These are phyloP conservation scores for Debaryomyces castellii DNA, from an alignment of 805 yeast genomes.

Conservation along the genomic window DNA sequence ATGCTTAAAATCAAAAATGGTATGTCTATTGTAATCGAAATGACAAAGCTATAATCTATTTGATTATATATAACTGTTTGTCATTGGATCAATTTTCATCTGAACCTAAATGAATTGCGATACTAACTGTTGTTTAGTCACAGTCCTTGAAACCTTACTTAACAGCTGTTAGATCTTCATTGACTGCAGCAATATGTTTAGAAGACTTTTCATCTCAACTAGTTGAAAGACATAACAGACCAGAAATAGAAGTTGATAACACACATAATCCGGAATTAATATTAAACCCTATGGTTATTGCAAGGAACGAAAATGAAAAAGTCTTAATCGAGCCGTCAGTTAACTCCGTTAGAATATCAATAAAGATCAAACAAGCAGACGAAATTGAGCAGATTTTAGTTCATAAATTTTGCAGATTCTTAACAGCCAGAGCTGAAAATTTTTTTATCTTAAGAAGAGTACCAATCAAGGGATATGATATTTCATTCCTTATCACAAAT, in stretches of 20 bases:
- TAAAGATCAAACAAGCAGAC: constrained; percentile 95
- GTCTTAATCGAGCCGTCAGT: constrained; percentile 92
- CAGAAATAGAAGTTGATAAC: constrained; percentile 88
- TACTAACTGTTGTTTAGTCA: constrained; percentile 50
- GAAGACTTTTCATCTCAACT: constrained; percentile 93
- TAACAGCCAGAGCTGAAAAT: constrained; percentile 93
- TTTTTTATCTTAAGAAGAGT: constrained; percentile 88
- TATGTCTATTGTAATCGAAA: not conserved
- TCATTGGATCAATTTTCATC: not conserved
- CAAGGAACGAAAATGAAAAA: constrained; percentile 90
- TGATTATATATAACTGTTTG: not conserved
- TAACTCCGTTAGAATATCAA: constrained; percentile 86
- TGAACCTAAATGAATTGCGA: not conserved
- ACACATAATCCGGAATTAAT: constrained; percentile 72
- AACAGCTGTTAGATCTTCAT: constrained; percentile 87
- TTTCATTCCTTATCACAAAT: constrained; percentile 89
- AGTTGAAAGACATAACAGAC: constrained; percentile 95
- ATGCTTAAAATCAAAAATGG: not conserved
- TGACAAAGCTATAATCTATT: not conserved
- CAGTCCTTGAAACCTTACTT: constrained; percentile 96
- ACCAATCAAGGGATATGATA: constrained; percentile 89
- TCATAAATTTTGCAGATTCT: constrained; percentile 89
- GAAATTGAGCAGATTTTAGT: constrained; percentile 94
- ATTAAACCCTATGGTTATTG: constrained; percentile 83
- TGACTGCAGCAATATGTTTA: constrained; percentile 89